Conservation (phyloP, 1,284 basidiomycete species). For the Austroboletus novae-zelandiae region DNA sequence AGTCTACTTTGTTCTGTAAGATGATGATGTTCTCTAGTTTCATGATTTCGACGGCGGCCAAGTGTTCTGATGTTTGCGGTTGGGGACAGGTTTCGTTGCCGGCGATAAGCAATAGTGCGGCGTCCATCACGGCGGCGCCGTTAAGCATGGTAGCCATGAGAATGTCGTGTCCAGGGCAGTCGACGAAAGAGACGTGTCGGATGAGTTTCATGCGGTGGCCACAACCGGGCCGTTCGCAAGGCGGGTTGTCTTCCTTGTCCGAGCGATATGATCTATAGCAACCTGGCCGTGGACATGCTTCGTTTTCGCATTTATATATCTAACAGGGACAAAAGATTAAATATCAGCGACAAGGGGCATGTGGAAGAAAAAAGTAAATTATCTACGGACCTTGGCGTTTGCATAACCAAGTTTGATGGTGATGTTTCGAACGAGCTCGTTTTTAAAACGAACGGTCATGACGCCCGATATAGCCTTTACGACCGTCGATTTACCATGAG, state of each 20-base stretch:
- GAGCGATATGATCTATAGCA: slow-evolving; percentile 94
- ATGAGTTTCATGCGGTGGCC: slow-evolving; percentile 88
- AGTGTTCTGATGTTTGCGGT: slow-evolving; percentile 97
- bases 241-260: slow-evolving; percentile 91
- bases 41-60: slow-evolving; percentile 99
- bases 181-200: slow-evolving; percentile 96
- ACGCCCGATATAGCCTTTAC: slow-evolving; percentile 99
- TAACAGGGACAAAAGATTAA: slow-evolving; percentile 28
- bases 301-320: slow-evolving; percentile 98
- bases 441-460: slow-evolving; percentile 98
- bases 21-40: slow-evolving; percentile 98
- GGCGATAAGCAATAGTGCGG: slow-evolving; percentile 91
- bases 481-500: slow-evolving; percentile 98
- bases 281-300: slow-evolving; percentile 88
- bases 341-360: slow-evolving; percentile 13
- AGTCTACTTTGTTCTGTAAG: slow-evolving; percentile 95
- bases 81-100: slow-evolving; percentile 99
- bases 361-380: background rate
- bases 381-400: slow-evolving; percentile 83
- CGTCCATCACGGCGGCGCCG: slow-evolving; percentile 99
- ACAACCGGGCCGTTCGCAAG: slow-evolving; percentile 92
- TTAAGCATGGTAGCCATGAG: slow-evolving; percentile 99
- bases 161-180: slow-evolving; percentile 94
- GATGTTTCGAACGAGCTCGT: slow-evolving; percentile 97
- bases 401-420: slow-evolving; percentile 99